phyloP scores from a whole-genome alignment of 2,329 filamentous ascomycete genomes.

The Fusarium napiforme region DNA sequence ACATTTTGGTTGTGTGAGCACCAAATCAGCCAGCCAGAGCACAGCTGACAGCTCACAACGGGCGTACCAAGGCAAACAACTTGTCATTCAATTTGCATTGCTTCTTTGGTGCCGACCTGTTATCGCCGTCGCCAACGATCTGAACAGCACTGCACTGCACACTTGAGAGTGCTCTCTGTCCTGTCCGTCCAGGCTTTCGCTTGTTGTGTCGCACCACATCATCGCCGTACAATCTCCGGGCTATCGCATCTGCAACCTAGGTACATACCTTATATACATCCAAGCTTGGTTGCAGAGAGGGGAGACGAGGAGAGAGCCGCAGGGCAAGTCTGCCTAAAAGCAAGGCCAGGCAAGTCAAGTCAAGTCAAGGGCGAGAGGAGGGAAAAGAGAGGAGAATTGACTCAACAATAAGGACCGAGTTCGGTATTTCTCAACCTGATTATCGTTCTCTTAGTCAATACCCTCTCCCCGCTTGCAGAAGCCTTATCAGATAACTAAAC shows the following conservation, averaged over 20 bases:
- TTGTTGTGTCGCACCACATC: constrained; percentile 11
- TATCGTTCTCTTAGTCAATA: constrained; percentile 40
- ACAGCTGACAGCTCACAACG: constrained; percentile 33
- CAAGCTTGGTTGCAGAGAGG: background rate
- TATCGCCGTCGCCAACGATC: constrained; percentile 31
- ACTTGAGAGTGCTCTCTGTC: background rate
- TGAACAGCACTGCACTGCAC: background rate
- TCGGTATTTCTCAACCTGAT: constrained; percentile 20
- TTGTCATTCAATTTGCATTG: constrained; percentile 6
- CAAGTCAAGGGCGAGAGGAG: background rate
- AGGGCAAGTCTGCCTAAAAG: background rate
- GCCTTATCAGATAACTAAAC: constrained; percentile 44
- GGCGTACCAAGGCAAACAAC: constrained; percentile 36
- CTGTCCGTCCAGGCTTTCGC: background rate
- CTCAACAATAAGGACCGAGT: constrained; percentile 30
- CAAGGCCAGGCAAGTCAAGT: background rate
- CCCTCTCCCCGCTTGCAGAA: constrained; percentile 41
- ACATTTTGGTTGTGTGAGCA: constrained; percentile 22
- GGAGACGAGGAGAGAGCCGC: background rate
- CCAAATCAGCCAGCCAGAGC: constrained; percentile 23
- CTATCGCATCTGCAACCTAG: constrained; percentile 1
- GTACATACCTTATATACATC: background rate
- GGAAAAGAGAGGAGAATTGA: constrained; percentile 6
- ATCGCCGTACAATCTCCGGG: constrained; percentile 19
- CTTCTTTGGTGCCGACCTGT: constrained; percentile 11